Evolutionary conservation across 805 yeast species (phyloP).

Genomic region (Zygosaccharomyces bailii): DNA sequence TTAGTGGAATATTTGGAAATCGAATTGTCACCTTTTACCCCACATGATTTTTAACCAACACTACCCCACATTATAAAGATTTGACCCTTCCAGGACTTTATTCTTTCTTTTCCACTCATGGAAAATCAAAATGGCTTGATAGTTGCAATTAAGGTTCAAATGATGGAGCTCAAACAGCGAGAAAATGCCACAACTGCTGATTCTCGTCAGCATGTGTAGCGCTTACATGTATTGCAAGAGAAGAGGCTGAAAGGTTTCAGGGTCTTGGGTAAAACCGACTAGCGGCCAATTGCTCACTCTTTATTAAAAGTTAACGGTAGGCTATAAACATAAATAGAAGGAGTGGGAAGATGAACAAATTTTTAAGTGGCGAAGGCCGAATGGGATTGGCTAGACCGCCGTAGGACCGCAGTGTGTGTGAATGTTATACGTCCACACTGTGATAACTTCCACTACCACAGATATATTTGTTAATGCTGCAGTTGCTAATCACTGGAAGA

Average conservation of each 20-base stretch:
- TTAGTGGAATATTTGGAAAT: not conserved
- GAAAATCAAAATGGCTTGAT: too few species aligned
- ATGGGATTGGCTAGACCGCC: not conserved
- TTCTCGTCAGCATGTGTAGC: not conserved
- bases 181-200: not conserved
- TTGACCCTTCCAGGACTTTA: not conserved
- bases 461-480: too few species aligned
- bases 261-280: not conserved
- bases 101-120: not conserved
- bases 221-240: not conserved
- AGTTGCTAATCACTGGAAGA: too few species aligned
- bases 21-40: not conserved
- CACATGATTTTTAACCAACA: not conserved
- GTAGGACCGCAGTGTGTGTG: too few species aligned
- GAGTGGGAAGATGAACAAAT: not conserved
- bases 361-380: not conserved
- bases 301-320: not conserved
- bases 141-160: too few species aligned
- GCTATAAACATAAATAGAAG: not conserved
- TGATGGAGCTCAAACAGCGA: not conserved
- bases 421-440: too few species aligned
- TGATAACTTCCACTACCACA: not conserved
- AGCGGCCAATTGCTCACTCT: not conserved
- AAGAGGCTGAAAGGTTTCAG: not conserved
- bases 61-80: not conserved